Conservation (phyloP, 805 yeast species). For the Ogataea siamensis region DNA sequence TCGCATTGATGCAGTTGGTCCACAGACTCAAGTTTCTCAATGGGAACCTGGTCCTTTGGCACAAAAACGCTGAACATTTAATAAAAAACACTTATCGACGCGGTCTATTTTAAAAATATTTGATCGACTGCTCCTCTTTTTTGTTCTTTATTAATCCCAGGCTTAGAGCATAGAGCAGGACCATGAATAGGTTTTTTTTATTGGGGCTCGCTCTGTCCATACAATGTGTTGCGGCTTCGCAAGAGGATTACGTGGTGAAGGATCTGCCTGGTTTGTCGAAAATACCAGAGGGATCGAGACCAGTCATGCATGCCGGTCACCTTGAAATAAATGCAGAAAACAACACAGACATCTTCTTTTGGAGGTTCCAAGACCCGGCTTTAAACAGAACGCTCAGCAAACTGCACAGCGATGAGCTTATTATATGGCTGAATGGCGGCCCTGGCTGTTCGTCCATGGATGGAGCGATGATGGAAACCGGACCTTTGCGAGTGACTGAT, state of each 20-base stretch:
- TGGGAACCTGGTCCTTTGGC: not conserved
- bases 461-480: constrained; percentile 90
- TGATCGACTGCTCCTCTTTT: constrained; percentile 1
- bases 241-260: constrained; percentile 19
- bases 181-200: constrained; percentile 3
- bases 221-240: not conserved
- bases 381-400: constrained; percentile 1
- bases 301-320: constrained; percentile 66
- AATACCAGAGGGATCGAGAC: constrained; percentile 32
- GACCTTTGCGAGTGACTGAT: constrained; percentile 69
- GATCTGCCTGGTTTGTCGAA: constrained; percentile 30
- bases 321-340: constrained; percentile 53
- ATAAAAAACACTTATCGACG: not conserved
- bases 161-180: constrained; percentile 6
- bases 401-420: constrained; percentile 39
- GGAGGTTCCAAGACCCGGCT: constrained; percentile 52
- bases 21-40: not conserved
- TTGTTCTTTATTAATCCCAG: constrained; percentile 3
- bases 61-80: constrained; percentile 8
- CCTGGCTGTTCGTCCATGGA: constrained; percentile 99
- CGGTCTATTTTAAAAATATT: not conserved
- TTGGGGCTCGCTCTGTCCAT: not conserved
- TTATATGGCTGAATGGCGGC: constrained; percentile 95
- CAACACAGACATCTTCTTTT: constrained; percentile 67
- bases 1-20: constrained; percentile 4